A percentile compares a stretch with the other conserved stretches of the same genome.
phyloP scores from a whole-genome alignment of 768 basidiomycete genomes.

The Trametes coccinea region DNA sequence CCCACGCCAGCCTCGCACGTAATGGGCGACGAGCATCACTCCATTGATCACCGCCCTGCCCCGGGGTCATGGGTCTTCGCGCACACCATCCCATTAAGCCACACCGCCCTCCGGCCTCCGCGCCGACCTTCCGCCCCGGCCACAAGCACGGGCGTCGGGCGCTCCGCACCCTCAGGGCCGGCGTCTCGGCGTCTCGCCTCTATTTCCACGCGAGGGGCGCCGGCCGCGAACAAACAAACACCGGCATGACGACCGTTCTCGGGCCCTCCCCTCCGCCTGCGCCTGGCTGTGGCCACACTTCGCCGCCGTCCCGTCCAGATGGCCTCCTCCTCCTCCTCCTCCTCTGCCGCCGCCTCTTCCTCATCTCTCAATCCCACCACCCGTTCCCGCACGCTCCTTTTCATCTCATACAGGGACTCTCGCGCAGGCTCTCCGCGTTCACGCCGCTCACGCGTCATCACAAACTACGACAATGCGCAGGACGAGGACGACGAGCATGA shows the following conservation, averaged over 20 bases:
- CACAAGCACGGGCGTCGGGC: conserved; percentile 15
- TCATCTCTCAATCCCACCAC: conserved; percentile 51
- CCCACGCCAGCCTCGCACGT: conserved; percentile 8
- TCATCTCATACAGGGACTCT: conserved; percentile 91
- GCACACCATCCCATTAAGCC: background rate
- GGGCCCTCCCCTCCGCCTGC: conserved; percentile 11
- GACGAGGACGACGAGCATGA: conserved; percentile 62
- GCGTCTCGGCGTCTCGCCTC: background rate
- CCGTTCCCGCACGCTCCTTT: conserved; percentile 87
- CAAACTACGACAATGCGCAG: conserved; percentile 49
- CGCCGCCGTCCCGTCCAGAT: conserved; percentile 26
- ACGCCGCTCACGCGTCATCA: conserved; percentile 34
- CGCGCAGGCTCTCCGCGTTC: conserved; percentile 48
- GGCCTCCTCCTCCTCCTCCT: conserved; percentile 28
- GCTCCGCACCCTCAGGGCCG: conserved; percentile 10
- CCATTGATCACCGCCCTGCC: background rate
- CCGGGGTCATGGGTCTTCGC: background rate
- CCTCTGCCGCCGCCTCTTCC: conserved; percentile 32
- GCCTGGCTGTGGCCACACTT: conserved; percentile 3
- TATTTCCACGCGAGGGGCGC: background rate
- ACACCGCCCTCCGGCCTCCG: conserved; percentile 9
- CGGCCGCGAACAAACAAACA: conserved; percentile 22
- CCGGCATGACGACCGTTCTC: conserved; percentile 25
- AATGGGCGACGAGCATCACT: conserved; percentile 19
- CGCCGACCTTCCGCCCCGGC: conserved; percentile 12